These are phyloP conservation scores for Rubroboletus pulcherrimus DNA, from an alignment of 768 basidiomycete genomes.

Conservation along the genomic window DNA sequence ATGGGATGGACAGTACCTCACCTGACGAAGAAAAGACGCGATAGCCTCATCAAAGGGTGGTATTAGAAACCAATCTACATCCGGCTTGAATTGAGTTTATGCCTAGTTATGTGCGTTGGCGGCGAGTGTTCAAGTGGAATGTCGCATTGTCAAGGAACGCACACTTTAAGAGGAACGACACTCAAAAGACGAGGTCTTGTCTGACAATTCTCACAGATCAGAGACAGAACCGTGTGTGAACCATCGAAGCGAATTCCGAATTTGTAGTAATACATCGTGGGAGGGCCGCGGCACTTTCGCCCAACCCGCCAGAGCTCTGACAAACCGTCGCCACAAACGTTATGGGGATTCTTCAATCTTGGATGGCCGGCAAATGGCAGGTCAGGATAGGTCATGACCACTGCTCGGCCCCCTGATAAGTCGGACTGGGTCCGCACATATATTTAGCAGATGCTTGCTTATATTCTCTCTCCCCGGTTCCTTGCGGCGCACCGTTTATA, in stretches of 20 bases:
- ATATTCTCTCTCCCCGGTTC: no score
- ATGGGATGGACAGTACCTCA: neutral
- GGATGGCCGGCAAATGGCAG: no score
- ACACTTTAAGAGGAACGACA: neutral
- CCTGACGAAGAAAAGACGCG: conserved; percentile 1
- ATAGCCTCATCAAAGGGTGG: neutral
- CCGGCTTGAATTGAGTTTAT: no score
- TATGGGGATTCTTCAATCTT: neutral
- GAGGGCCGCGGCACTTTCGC: neutral
- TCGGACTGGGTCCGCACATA: neutral
- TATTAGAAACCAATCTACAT: neutral
- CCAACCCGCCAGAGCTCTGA: no score
- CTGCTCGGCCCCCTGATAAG: no score
- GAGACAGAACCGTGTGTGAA: neutral
- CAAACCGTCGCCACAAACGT: no score
- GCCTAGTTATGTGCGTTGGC: no score
- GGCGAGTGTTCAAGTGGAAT: no score
- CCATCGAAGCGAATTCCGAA: neutral
- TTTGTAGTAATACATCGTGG: neutral
- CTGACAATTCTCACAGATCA: no score
- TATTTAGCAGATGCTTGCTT: neutral
- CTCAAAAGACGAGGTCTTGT: neutral
- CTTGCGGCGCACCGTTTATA: neutral
- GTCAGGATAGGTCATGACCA: no score
- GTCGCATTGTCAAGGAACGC: neutral